phyloP scores from a whole-genome alignment of 441 rosid species.

The Kokia cookei region DNA sequence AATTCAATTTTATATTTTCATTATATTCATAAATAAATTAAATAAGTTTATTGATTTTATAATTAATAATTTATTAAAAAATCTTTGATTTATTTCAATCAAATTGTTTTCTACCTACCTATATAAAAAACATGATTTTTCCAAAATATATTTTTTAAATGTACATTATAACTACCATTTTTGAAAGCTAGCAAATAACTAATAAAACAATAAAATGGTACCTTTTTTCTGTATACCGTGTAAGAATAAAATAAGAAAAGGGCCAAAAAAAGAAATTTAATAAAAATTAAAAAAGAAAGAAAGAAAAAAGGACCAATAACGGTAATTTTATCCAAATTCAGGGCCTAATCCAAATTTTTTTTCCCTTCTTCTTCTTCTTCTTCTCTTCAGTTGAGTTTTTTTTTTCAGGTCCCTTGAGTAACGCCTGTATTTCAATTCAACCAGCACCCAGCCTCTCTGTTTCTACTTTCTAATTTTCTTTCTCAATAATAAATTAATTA shows the following conservation, averaged over 20 bases:
- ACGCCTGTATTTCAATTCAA: background rate
- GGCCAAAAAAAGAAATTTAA: constrained; percentile 6
- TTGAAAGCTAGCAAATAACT: background rate
- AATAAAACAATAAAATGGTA: background rate
- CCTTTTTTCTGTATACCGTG: too few species aligned
- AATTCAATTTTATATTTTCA: too few species aligned
- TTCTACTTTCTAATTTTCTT: background rate
- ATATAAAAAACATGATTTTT: background rate
- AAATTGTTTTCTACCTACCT: background rate
- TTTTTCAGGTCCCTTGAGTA: background rate
- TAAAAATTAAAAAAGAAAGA: background rate
- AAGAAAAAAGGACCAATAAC: background rate
- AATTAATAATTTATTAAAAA: background rate
- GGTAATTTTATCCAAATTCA: background rate
- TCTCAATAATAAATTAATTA: too few species aligned
- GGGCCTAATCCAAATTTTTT: background rate
- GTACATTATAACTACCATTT: background rate
- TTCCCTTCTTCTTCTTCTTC: background rate
- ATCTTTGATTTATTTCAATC: background rate
- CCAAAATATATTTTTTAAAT: too few species aligned
- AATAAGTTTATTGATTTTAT: background rate
- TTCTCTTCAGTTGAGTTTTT: background rate
- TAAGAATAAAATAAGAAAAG: background rate
- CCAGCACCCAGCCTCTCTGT: background rate
- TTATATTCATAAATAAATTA: background rate